These are phyloP conservation scores for Violaceomyces palustris DNA, from an alignment of 1,284 basidiomycete genomes.

Conservation along the genomic window DNA sequence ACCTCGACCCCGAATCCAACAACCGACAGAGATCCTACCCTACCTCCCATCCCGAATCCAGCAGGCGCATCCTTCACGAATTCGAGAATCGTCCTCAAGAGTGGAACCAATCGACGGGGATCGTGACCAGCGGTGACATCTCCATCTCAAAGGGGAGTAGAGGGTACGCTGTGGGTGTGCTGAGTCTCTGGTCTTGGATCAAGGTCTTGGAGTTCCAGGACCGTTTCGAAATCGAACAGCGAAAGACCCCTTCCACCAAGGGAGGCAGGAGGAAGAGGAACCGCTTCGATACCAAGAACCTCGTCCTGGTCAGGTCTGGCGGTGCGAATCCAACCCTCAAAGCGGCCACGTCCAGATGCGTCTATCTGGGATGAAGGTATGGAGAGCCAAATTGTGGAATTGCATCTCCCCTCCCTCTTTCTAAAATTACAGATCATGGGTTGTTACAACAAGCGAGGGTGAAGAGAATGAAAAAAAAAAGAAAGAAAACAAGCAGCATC, in stretches of 20 bases:
- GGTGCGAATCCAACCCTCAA: too few species aligned
- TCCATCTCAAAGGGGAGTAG: conserved; percentile 29
- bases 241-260: neutral
- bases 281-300: conserved; percentile 10
- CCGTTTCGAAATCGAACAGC: conserved; percentile 1
- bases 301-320: conserved; percentile 25
- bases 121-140: conserved; percentile 38
- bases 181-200: conserved; percentile 14
- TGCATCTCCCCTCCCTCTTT: too few species aligned
- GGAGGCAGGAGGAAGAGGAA: conserved; percentile 12
- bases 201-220: conserved; percentile 11
- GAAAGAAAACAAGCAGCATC: too few species aligned
- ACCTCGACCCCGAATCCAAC: conserved; percentile 8
- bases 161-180: conserved; percentile 19
- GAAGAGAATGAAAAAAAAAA: too few species aligned
- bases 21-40: neutral
- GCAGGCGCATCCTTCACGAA: neutral
- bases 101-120: conserved; percentile 27
- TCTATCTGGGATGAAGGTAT: too few species aligned
- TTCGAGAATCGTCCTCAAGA: conserved; percentile 12
- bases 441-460: too few species aligned
- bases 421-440: too few species aligned
- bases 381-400: too few species aligned
- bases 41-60: neutral
- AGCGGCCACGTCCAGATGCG: too few species aligned